Evolutionary conservation across 1,284 basidiomycete genomes (phyloP), one percentile per base, ranked within the genome.

Genomic region (Apiotrichum montevideense): DNA sequence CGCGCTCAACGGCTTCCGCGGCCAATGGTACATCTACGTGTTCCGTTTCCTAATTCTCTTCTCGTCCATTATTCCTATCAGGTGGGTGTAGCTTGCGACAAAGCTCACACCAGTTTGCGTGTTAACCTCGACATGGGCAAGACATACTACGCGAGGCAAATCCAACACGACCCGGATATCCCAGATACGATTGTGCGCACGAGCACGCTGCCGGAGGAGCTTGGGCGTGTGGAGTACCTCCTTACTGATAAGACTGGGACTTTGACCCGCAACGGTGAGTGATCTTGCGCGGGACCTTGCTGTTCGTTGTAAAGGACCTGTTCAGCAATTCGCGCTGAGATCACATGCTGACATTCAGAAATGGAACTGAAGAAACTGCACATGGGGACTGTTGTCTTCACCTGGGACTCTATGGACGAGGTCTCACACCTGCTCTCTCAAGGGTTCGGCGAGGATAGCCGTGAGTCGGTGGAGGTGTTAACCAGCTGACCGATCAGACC

Each of bases 121-220:
- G 95, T 99, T 59, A 99, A 99, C 68, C 82, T 98, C 51, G 96
- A 99, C 74, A 98, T 99, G 94, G 96, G 95, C 59, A 99, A 99
- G 79, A 98, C 94, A 0, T 90, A 98, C 44, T 98, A 98, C 68
- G 91, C 92, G 0, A 85, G 88, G 47, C 90, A 95, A 66, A 98
- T 98, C 59, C 92, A 94, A 86, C 85, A 83, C 58, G 96, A 99
- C 75, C 70, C 70, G 44, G 92, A 98, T 76, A 98, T 99, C 63
- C 90, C 91, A 1, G 85, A 86, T 49, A 98, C 96, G 1, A 95
- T 98, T 60, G 96, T 98, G 3, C 83, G 96, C 34, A 98, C 96
- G 3, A 92, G 89, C 67, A 99, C 96, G 3, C 80, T 99, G 3
- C 96, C 96, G 0, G 96, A 99, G 71, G 96, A 98, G 72, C 82